phyloP scores from a whole-genome alignment of 805 yeast species.

The Jamesozyma rosinii region DNA sequence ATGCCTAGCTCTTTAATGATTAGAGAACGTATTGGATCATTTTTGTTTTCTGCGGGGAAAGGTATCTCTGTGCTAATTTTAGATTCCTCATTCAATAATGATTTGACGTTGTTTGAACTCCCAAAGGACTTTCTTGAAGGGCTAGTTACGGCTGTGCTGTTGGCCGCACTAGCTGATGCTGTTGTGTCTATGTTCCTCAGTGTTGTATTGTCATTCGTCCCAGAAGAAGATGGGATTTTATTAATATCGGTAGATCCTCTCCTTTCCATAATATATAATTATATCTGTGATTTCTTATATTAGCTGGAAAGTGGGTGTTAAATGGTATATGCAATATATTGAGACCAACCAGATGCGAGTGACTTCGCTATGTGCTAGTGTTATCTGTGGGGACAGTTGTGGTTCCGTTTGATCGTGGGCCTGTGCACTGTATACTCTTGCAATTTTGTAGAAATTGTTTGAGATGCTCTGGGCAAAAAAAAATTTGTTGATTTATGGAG shows the following conservation, averaged over 20 bases:
- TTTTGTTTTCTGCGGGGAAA: not conserved
- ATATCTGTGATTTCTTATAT: too few relatives aligned
- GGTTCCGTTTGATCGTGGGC: too few relatives aligned
- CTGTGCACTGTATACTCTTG: too few relatives aligned
- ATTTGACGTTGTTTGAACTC: constrained; percentile 1
- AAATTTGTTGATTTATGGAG: too few relatives aligned
- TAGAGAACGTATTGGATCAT: not conserved
- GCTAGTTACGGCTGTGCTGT: not conserved
- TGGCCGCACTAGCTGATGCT: not conserved
- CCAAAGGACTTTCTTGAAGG: not conserved
- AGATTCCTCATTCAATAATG: constrained; percentile 1
- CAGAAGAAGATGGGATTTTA: not conserved
- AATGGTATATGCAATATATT: too few relatives aligned
- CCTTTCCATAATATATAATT: not conserved
- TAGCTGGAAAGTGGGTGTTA: too few relatives aligned
- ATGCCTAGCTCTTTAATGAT: constrained; percentile 10
- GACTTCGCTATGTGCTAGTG: too few relatives aligned
- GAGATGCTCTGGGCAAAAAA: too few relatives aligned
- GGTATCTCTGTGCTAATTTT: not conserved
- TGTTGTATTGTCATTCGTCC: not conserved
- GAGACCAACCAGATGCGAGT: too few relatives aligned
- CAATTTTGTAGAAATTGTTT: too few relatives aligned
- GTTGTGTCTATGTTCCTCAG: not conserved
- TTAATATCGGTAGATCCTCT: not conserved
- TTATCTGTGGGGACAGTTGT: too few relatives aligned